These are phyloP conservation scores for Trametes coccinea DNA, from an alignment of 768 basidiomycete genomes.

Conservation along the genomic window DNA sequence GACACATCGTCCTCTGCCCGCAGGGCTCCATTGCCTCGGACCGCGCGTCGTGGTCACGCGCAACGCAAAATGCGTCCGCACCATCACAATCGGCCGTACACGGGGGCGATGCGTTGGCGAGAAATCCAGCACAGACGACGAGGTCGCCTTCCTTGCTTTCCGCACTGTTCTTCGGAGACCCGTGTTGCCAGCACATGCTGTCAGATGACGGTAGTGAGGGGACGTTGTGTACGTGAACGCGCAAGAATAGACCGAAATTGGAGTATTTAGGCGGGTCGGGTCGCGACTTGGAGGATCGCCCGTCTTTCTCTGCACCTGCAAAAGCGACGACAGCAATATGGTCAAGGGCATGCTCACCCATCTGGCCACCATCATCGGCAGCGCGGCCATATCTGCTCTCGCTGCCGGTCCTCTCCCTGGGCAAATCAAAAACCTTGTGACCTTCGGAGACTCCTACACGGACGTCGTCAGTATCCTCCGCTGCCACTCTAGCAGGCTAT, in stretches of 20 bases:
- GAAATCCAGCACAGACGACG: not conserved
- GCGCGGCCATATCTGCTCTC: not conserved
- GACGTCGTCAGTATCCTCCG: slow-evolving; percentile 40
- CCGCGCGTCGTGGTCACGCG: slow-evolving; percentile 8
- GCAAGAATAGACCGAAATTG: not conserved
- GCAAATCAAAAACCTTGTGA: slow-evolving; percentile 64
- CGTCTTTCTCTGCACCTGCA: not conserved
- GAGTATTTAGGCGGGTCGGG: not conserved
- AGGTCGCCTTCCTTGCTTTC: not conserved
- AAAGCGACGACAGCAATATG: not conserved
- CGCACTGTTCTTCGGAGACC: not conserved
- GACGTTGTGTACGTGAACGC: not conserved
- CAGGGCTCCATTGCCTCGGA: not conserved
- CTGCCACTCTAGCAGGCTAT: slow-evolving; percentile 49
- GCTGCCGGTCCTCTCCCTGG: slow-evolving; percentile 31
- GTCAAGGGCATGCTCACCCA: not conserved
- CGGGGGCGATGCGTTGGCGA: not conserved
- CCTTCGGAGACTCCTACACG: slow-evolving; percentile 69
- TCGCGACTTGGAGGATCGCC: not conserved
- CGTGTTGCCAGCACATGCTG: not conserved
- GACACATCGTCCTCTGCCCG: not conserved
- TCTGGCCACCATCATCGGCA: not conserved
- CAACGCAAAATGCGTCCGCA: not conserved
- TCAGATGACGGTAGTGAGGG: not conserved
- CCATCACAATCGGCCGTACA: not conserved